Evolutionary conservation across 148 eudicot species (phyloP), one percentile per base, ranked within the genome.

Genomic region (Cornus kousa): DNA sequence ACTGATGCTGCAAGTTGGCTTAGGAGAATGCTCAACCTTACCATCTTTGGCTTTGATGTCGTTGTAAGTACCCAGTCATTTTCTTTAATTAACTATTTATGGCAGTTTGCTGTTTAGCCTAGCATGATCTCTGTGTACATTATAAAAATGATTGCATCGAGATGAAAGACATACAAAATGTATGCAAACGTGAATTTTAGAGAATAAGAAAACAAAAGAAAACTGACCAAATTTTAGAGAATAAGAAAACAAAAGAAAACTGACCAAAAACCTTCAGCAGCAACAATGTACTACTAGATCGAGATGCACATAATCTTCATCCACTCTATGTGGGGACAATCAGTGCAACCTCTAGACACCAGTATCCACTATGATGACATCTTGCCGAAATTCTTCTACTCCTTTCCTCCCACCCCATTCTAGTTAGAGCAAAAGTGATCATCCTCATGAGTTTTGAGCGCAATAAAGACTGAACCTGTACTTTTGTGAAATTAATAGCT

Each of bases 31-130:
- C 97, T 95, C 64, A 81, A 83, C 76, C 96, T 95, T 71, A 95
- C 98, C 68, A 90, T 95, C 70, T 91, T 95, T 75, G 98, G 98
- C 72, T 95, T 95, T 81, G 97, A 93, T 81, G 96, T 93, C 78
- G 99, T 95, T 75, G 99, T 95, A 78, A 91, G 99, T 90, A 84
- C 70, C 72, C 78, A 24, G 20, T 80, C 66, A 32, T 53, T 23
- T 55, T 23, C 19, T 72, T 80, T 20, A 13, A 53, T 46, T 68
- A 67, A 65, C 65, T 43, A 48, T 39, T 32, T 53, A 64, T 35
- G 6, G 50, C 68, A 22, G 55, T 67, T 22, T 12, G 24, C 19
- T 60, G 9, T 66, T 23, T 9, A 5, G 48, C 57, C 66, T 11
- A 5, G 48, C 57, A 75, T 11, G 14, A 53, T 11, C 0, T 53